Evolutionary conservation across 1,284 basidiomycete species (phyloP).

Genomic region (Sutorius eximius): DNA sequence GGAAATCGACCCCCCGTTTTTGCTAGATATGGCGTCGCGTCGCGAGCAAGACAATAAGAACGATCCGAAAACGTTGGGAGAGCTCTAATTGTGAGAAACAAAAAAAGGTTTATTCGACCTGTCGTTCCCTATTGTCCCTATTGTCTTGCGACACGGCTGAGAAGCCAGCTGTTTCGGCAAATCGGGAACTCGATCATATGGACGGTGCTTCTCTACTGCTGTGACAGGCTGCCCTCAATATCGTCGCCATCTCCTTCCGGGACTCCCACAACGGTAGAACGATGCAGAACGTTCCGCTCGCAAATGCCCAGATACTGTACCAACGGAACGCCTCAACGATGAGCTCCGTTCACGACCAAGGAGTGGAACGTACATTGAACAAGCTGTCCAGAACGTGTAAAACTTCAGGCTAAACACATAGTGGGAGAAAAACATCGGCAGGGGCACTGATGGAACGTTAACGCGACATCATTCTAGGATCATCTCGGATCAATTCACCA

Average conservation of each 20-base stretch:
- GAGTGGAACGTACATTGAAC: conserved; percentile 40
- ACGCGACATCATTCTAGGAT: background rate
- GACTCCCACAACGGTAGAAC: conserved; percentile 51
- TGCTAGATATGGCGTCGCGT: conserved; percentile 3
- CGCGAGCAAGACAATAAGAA: conserved; percentile 27
- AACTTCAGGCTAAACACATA: conserved; percentile 51
- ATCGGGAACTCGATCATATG: background rate
- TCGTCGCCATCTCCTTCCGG: conserved; percentile 38
- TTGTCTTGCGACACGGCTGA: conserved; percentile 18
- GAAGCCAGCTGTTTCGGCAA: conserved; percentile 3
- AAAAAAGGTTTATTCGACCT: conserved; percentile 9
- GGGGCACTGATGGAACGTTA: conserved; percentile 38
- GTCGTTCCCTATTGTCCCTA: conserved; percentile 27
- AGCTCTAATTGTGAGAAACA: conserved; percentile 13
- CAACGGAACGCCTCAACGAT: background rate
- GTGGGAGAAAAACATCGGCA: conserved; percentile 54
- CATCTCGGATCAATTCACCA: conserved; percentile 29
- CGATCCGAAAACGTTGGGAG: conserved; percentile 9
- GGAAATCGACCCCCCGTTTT: conserved; percentile 7
- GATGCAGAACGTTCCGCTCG: conserved; percentile 48
- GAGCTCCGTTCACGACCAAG: background rate
- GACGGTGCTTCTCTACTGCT: background rate
- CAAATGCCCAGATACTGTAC: conserved; percentile 46
- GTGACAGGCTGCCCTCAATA: conserved; percentile 24
- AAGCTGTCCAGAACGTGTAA: conserved; percentile 52